phyloP scores from a whole-genome alignment of 2,329 filamentous ascomycete species.

The Penicillium nordicum region DNA sequence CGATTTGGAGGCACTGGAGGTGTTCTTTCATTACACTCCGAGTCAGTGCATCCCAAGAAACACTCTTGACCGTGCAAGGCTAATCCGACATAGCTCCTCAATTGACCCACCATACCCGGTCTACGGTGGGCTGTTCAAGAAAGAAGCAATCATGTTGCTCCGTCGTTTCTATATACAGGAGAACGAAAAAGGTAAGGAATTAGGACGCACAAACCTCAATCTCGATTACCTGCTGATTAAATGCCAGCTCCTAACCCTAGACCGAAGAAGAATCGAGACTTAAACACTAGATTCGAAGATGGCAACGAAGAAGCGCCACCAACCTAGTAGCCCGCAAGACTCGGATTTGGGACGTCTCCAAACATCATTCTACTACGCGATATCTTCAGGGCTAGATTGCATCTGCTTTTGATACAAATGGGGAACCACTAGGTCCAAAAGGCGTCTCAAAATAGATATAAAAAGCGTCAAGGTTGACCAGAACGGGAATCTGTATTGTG shows the following conservation, averaged over 20 bases:
- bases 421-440: neutral
- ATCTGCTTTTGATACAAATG: neutral
- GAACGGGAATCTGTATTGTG: constrained; percentile 20
- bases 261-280: constrained; percentile 60
- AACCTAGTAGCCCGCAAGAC: neutral
- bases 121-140: constrained; percentile 80
- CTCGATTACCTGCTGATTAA: constrained; percentile 10
- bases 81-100: constrained; percentile 52
- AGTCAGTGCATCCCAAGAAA: constrained; percentile 43
- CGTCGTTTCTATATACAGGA: constrained; percentile 97
- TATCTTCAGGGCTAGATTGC: neutral
- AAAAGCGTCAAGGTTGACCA: neutral
- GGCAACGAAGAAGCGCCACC: constrained; percentile 4
- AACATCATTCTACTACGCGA: neutral
- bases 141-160: constrained; percentile 89
- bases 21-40: constrained; percentile 80
- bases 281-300: constrained; percentile 58
- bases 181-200: constrained; percentile 74
- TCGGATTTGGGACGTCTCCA: neutral
- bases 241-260: constrained; percentile 58
- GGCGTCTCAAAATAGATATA: neutral
- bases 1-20: constrained; percentile 95
- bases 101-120: constrained; percentile 78
- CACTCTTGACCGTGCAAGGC: neutral
- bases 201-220: neutral